phyloP scores from a whole-genome alignment of 306 rosid genomes.

The Vigna trinervia region DNA sequence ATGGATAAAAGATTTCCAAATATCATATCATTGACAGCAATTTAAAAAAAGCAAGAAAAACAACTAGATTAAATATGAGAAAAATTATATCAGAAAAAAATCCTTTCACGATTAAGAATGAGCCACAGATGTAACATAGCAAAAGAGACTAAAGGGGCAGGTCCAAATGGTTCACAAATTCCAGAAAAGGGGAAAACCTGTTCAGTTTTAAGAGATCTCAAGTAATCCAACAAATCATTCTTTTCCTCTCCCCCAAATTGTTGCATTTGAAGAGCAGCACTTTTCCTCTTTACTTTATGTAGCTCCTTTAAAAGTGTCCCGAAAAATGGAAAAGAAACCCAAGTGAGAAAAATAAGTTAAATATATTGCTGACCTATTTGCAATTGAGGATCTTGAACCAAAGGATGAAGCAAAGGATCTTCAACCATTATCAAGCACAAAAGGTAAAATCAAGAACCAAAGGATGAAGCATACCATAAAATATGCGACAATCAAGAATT shows the following conservation, averaged over 20 bases:
- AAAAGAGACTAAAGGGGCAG: conserved; percentile 2
- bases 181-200: conserved; percentile 59
- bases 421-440: conserved; percentile 17
- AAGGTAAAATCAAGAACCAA: conserved; percentile 16
- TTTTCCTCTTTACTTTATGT: conserved; percentile 81
- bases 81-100: not conserved
- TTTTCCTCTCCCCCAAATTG: conserved; percentile 96
- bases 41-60: conserved; percentile 18
- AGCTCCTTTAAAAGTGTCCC: conserved; percentile 69
- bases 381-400: conserved; percentile 22
- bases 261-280: conserved; percentile 95
- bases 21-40: not conserved
- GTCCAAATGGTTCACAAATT: conserved; percentile 9
- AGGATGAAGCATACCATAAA: conserved; percentile 23
- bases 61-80: conserved; percentile 5
- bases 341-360: conserved; percentile 28
- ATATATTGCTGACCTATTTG: conserved; percentile 12
- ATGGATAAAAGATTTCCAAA: conserved; percentile 27
- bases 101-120: not conserved
- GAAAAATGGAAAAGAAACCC: conserved; percentile 16
- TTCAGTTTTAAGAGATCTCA: conserved; percentile 94
- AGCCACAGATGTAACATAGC: conserved; percentile 23
- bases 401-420: not conserved
- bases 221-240: conserved; percentile 89
- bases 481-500: conserved; percentile 26